Base-by-base conservation (phyloP, 192 early-diverging fungal genomes). In the Umbelopsis ramanniana region DNA sequence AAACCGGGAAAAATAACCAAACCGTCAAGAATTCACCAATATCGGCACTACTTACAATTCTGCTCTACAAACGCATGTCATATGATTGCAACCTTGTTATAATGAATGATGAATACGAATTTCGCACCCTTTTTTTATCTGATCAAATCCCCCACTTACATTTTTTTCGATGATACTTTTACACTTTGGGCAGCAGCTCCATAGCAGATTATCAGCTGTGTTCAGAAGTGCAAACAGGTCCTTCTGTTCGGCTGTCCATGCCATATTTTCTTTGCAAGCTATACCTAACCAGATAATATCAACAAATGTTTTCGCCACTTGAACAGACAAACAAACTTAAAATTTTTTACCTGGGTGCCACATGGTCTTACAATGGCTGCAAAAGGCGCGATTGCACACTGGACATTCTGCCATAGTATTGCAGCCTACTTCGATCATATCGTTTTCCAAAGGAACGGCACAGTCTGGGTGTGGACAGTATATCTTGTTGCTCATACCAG, bases 381-480 rank as follows among this genome's bases (percentile, higher is more conserved):
- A 63, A 37, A 63, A 63, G 29, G 57, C 57, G 7, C 57, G 26
- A 37, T 63, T 63, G 33, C 57, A 63, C 0, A 37, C 57, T 38
- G 57, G 57, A 33, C 57, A 63, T n/a, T 63, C 57, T 14, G 57
- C 57, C 33, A 63, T 63, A n/a, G 57, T 19, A 19, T 29, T 19
- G 33, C 57, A 63, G 11, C 6, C 11, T 17, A 3, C 7, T 17
- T 4, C 33, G 0, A 63, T 17, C 29, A 38, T 15, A 6, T 29
- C 57, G 26, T 63, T 63, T 38, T 63, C 57, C 2, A 63, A 12
- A 37, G 57, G 57, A n/a, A 37, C 57, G 6, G 57, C 57, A 35
- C 57, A 63, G 33, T 63, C 57, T 10, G 57, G 29, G 29, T 63
- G 26, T 14, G 57, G 57, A 19, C 57, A 63, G 57, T 63, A 63